phyloP scores from a whole-genome alignment of 2,329 filamentous ascomycete genomes.

The Madurella fahalii region DNA sequence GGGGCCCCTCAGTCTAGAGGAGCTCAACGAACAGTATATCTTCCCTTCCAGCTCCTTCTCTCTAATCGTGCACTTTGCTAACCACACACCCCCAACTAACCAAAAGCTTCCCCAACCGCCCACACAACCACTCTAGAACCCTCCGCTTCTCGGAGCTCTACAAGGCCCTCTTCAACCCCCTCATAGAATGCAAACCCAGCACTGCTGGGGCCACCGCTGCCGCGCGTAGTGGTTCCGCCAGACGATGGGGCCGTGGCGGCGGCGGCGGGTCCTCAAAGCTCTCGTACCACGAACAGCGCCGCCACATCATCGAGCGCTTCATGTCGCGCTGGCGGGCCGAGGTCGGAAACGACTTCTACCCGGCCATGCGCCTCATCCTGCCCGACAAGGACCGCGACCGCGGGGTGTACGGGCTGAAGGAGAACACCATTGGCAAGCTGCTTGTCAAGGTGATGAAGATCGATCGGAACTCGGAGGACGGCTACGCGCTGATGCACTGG shows the following conservation, averaged over 20 bases:
- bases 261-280: conserved; percentile 50
- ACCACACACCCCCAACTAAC: not conserved
- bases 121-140: conserved; percentile 74
- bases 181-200: conserved; percentile 74
- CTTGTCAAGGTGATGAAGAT: conserved; percentile 93
- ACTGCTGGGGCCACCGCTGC: conserved; percentile 42
- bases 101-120: conserved; percentile 76
- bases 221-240: not conserved
- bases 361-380: conserved; percentile 83
- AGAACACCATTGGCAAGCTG: conserved; percentile 83
- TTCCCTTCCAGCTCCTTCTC: not conserved
- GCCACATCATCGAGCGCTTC: conserved; percentile 79
- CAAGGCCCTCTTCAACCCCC: conserved; percentile 73
- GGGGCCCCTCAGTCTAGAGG: conserved; percentile 36
- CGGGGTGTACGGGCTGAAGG: conserved; percentile 90
- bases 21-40: conserved; percentile 37
- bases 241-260: not conserved
- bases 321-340: conserved; percentile 82
- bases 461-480: conserved; percentile 84
- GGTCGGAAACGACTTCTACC: conserved; percentile 89
- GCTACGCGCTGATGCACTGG: conserved; percentile 82
- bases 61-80: not conserved
- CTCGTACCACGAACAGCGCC: conserved; percentile 66
- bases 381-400: conserved; percentile 91
- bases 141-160: conserved; percentile 79